Conservation (phyloP, 441 rosid genomes). For the Erodium moschatum region DNA sequence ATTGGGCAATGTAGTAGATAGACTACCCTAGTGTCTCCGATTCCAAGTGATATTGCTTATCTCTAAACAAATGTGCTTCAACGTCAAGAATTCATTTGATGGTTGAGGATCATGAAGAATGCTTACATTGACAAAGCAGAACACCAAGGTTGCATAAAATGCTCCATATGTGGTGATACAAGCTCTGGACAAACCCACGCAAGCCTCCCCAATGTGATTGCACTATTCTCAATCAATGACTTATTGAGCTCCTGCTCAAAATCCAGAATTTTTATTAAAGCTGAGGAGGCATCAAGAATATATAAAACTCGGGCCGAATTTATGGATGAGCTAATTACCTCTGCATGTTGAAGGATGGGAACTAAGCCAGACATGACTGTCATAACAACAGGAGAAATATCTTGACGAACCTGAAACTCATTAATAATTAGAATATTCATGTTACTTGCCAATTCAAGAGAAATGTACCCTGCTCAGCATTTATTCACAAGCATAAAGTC, state of each 20-base stretch:
- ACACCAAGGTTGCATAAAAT: slow-evolving; percentile 89
- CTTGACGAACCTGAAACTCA: slow-evolving; percentile 70
- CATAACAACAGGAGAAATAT: slow-evolving; percentile 81
- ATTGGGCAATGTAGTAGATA: not conserved
- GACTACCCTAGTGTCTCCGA: not conserved
- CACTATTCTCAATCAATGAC: slow-evolving; percentile 82
- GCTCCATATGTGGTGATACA: slow-evolving; percentile 86
- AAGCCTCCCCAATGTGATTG: slow-evolving; percentile 93
- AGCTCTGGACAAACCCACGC: slow-evolving; percentile 98
- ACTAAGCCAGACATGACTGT: slow-evolving; percentile 63
- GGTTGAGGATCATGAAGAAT: not conserved
- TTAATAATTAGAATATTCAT: not conserved
- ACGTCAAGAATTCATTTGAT: not conserved
- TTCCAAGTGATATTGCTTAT: not conserved
- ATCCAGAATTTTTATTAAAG: slow-evolving; percentile 17
- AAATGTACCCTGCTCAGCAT: not conserved
- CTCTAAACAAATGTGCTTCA: no score
- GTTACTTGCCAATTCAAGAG: not conserved
- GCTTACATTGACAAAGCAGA: slow-evolving; percentile 58
- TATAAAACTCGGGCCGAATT: not conserved
- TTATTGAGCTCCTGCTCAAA: slow-evolving; percentile 65
- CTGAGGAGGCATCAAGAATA: not conserved
- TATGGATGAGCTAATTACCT: slow-evolving; percentile 38
- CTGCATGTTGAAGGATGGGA: slow-evolving; percentile 72
- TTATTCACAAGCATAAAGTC: not conserved